These are phyloP conservation scores for Immersiporthe knoxdaviesiana DNA, from an alignment of 2,329 filamentous ascomycete genomes.

Conservation along the genomic window DNA sequence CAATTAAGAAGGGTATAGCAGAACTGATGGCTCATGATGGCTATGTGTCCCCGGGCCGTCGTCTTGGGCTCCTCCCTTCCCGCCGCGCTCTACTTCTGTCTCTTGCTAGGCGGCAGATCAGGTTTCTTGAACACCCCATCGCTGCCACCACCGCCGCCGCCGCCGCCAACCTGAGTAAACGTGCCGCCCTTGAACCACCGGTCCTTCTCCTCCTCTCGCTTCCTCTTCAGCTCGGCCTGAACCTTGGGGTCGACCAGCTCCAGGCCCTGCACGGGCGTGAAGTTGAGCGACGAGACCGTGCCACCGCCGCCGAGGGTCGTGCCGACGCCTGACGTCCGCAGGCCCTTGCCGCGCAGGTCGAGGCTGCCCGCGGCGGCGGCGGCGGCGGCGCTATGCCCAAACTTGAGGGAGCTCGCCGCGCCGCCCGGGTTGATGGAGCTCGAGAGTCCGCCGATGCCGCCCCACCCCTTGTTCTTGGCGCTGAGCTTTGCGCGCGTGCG, in stretches of 20 bases:
- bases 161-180: constrained; percentile 80
- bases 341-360: constrained; percentile 75
- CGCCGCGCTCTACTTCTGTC: constrained; percentile 65
- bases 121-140: constrained; percentile 82
- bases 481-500: constrained; percentile 90
- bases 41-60: too few species aligned
- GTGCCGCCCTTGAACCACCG: constrained; percentile 97
- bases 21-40: not conserved
- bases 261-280: constrained; percentile 91
- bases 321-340: constrained; percentile 82
- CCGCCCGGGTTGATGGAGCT: constrained; percentile 64
- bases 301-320: constrained; percentile 69
- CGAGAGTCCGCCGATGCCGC: constrained; percentile 65
- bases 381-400: constrained; percentile 61
- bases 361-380: constrained; percentile 60
- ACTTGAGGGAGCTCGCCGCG: constrained; percentile 84
- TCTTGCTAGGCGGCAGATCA: constrained; percentile 73
- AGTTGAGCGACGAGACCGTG: constrained; percentile 85
- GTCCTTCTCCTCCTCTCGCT: constrained; percentile 92
- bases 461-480: constrained; percentile 97
- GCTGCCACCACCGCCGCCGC: constrained; percentile 34
- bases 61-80: constrained; percentile 48
- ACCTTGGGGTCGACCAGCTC: constrained; percentile 95
- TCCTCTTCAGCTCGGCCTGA: constrained; percentile 83
- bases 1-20: not conserved